Conservation (phyloP, 2,329 filamentous ascomycete species). For the Colletotrichum sp. region DNA sequence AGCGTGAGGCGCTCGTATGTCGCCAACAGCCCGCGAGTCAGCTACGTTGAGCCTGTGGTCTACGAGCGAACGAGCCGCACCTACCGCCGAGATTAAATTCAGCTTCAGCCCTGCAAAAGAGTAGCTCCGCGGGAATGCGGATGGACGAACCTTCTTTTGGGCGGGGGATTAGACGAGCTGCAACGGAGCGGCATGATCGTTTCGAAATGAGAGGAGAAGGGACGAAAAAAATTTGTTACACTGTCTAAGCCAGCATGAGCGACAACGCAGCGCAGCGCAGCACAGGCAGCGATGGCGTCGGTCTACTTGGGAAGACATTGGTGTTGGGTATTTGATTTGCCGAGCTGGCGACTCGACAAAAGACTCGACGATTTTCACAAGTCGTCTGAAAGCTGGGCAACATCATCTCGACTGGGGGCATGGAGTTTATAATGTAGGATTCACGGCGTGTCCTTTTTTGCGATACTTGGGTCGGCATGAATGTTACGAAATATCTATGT, state of each 20-base stretch:
- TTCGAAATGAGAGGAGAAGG: not conserved
- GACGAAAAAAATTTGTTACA: not conserved
- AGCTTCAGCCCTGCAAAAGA: not conserved
- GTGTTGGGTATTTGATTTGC: not conserved
- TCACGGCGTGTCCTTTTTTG: not conserved
- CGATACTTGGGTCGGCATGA: not conserved
- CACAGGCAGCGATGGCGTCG: not conserved
- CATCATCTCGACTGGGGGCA: not conserved
- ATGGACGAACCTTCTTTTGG: not conserved
- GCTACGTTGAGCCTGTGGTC: constrained; percentile 38
- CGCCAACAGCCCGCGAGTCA: constrained; percentile 45
- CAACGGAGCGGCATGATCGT: not conserved
- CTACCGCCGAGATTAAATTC: constrained; percentile 27
- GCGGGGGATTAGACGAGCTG: not conserved
- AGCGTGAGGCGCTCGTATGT: constrained; percentile 42
- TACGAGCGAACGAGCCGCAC: constrained; percentile 44
- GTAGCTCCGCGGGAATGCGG: not conserved
- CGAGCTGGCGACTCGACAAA: not conserved
- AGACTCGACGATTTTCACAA: not conserved
- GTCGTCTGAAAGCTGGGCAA: not conserved
- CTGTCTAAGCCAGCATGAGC: not conserved
- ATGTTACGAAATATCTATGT: not conserved
- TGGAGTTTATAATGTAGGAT: not conserved
- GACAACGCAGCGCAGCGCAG: not conserved
- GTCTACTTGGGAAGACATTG: not conserved